Evolutionary conservation across 1,284 basidiomycete genomes (phyloP), one percentile per base, ranked within the genome.

Genomic region (Cystobasidiaceae sp.): DNA sequence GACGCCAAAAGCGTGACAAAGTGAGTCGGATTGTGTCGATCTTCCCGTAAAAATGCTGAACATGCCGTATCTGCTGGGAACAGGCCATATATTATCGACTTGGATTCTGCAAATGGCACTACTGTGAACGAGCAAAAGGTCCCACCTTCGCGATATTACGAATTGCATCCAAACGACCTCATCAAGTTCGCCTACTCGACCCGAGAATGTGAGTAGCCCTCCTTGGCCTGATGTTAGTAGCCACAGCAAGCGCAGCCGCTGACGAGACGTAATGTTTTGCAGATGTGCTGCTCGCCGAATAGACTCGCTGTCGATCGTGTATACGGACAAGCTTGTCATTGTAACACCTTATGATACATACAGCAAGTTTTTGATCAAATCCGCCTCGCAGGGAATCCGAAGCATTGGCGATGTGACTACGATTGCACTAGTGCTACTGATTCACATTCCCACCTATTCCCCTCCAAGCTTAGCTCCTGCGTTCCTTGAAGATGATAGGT

Each of bases 21-120:
- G 92, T 91, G 68, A 44, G 87, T 81, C 23, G 41, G n/a, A 55
- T 54, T 51, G 56, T 30, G 25, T 37, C 21, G 19, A 34, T 33
- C 39, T 64, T 15, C 17, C 33, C 15, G 28, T 52, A n/a, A n/a
- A n/a, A 48, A 8, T 19, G 17, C 34, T 55, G 34, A 55, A 39
- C 45, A 17, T 23, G 27, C 45, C 23, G 13, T 7, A 13, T 25
- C 28, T 45, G 66, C 67, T 48, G 70, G 71, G 28, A 70, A 39
- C 70, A 91, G 93, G 74, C 93, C 96, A 1, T 97, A 91, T 76
- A 84, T 97, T 56, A 93, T 97, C 68, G 94, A 99, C 77, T 84
- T 99, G 7, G 94, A 98, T 70, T 94, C 91, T 9, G 96, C 94
- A 1, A 99, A 99, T 74, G 87, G 90, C 2, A 97, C 93, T 0